Base-by-base conservation (phyloP, 805 yeast species). In the Candida dendrica region DNA sequence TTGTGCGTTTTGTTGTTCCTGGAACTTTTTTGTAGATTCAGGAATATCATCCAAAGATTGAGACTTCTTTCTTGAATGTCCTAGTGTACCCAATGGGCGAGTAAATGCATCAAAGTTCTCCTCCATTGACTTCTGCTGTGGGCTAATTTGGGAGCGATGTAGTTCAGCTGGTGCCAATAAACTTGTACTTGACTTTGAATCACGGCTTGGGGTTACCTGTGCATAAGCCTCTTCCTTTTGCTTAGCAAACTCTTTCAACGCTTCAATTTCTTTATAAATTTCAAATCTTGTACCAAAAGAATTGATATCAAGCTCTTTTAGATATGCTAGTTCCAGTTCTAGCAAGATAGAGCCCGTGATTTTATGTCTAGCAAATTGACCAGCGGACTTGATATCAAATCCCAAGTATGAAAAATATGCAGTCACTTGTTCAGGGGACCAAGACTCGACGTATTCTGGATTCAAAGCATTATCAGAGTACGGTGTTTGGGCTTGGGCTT, bases 261-360 rank as follows among this genome's bases (percentile, higher is more conserved):
- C 75, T 59, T 87, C 95, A 52, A 93, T 91, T 58, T 87, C 95
- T 57, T 88, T 89, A 62, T 79, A 81, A 37, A 93, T 77, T 60
- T 90, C 96, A 63, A 89, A 93, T 48, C 99, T 74, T 0, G 96
- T 90, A 22, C 99, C 99, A 66, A 93, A 93, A 4, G 95, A 85
- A 38, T 78, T 72, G 40, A 93, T 91, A 43, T 90, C 98, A 44
- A 93, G 68, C 61, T 93, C 99, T 59, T 91, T 93, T 54, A 93
- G 71, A 54, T 85, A 85, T 1, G 87, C 74, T 47, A 91, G 70
- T 55, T 91, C 97, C 47, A 93, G 71, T 61, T 90, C 95, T 41
- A 93, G 69, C 36, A 93, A 64, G 41, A 93, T 91, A 6, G 78
- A 67, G 24, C 98, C 98, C 1, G 90, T 82, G 45, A 93, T 88